Evolutionary conservation across 176 grass and related monocot species (phyloP).

Genomic region (Cocos nucifera): DNA sequence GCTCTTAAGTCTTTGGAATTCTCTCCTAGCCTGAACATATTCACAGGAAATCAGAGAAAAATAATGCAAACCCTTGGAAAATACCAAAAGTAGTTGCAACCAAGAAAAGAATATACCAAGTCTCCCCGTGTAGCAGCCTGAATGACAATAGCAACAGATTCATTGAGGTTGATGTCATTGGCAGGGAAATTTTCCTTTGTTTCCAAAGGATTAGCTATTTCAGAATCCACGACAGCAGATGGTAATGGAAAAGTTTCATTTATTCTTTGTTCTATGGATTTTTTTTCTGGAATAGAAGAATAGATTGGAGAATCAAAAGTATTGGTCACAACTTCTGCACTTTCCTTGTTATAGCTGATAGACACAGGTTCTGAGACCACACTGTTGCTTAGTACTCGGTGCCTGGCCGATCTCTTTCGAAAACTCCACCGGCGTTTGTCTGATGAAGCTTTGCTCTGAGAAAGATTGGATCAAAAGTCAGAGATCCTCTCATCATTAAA

Average conservation of each 20-base stretch:
- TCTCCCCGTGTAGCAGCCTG: conserved; percentile 51
- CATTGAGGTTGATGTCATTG: conserved; percentile 28
- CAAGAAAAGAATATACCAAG: conserved; percentile 51
- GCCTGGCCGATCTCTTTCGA: conserved; percentile 86
- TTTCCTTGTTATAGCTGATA: conserved; percentile 74
- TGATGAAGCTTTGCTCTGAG: conserved; percentile 68
- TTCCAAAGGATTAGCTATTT: conserved; percentile 22
- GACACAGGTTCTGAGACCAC: conserved; percentile 65
- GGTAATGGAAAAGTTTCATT: conserved; percentile 23
- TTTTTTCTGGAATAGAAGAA: conserved; percentile 61
- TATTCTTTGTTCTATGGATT: conserved; percentile 21
- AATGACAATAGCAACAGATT: conserved; percentile 44
- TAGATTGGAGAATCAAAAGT: conserved; percentile 52
- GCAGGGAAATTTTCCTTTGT: conserved; percentile 11
- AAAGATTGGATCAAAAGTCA: neutral
- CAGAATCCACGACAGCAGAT: conserved; percentile 26
- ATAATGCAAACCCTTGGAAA: conserved; percentile 2
- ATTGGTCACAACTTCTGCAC: conserved; percentile 39
- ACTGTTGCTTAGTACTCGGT: conserved; percentile 72
- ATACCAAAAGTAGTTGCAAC: conserved; percentile 3
- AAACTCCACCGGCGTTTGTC: conserved; percentile 97
- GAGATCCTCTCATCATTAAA: neutral
- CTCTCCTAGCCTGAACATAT: conserved; percentile 52
- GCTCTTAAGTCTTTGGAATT: conserved; percentile 40
- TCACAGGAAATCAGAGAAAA: conserved; percentile 5